Evolutionary conservation across 2,329 filamentous ascomycete species (phyloP).

Genomic region (Colletotrichum navitas): DNA sequence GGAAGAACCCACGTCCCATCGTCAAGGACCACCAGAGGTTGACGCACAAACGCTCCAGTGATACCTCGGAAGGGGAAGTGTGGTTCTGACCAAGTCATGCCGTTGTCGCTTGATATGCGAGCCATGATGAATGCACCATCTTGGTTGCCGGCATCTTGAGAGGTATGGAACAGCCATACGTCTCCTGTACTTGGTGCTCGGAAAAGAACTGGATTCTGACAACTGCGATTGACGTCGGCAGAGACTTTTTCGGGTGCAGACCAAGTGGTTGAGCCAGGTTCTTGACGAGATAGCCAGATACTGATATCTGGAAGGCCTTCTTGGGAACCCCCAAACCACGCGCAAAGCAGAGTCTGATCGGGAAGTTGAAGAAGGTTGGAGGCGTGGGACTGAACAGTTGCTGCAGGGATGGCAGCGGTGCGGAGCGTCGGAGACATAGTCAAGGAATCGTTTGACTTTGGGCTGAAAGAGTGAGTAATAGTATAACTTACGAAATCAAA

Average conservation of each 20-base stretch:
- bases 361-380: conserved; percentile 58
- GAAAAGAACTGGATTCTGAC: conserved; percentile 60
- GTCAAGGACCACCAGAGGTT: conserved; percentile 53
- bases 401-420: conserved; percentile 50
- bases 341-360: conserved; percentile 56
- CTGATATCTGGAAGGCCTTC: conserved; percentile 59
- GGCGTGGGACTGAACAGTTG: conserved; percentile 59
- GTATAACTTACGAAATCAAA: background rate
- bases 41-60: conserved; percentile 56
- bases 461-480: background rate
- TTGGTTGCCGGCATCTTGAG: conserved; percentile 59
- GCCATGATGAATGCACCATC: conserved; percentile 56
- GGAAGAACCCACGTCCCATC: conserved; percentile 57
- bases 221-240: conserved; percentile 55
- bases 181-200: conserved; percentile 49
- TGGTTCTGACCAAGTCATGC: conserved; percentile 53
- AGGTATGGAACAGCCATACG: conserved; percentile 59
- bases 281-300: conserved; percentile 56
- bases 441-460: background rate
- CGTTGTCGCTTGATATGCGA: conserved; percentile 52
- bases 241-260: conserved; percentile 52
- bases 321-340: conserved; percentile 60
- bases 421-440: conserved; percentile 20
- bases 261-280: conserved; percentile 50
- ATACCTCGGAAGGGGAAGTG: conserved; percentile 49